Percentiles rank a stretch among this genome's conserved stretches.
phyloP scores from a whole-genome alignment of 2,329 filamentous ascomycete genomes.

The Aspergillus sojae region DNA sequence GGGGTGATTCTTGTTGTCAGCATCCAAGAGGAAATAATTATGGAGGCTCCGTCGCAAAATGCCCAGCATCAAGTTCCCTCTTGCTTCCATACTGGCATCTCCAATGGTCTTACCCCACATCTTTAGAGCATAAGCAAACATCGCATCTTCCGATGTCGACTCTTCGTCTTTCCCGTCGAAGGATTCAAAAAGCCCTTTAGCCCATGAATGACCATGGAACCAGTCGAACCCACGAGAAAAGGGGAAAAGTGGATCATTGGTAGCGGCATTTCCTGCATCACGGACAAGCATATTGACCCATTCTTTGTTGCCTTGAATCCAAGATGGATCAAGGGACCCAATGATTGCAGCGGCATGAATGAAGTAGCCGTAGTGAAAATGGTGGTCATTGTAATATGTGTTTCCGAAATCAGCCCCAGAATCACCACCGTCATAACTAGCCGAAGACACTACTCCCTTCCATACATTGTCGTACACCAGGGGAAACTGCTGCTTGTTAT shows the following conservation, averaged over 20 bases:
- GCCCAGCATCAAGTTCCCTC: slow-evolving; percentile 82
- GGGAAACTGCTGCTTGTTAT: slow-evolving; percentile 67
- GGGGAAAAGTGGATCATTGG: slow-evolving; percentile 74
- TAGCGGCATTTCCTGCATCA: slow-evolving; percentile 77
- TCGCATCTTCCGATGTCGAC: slow-evolving; percentile 85
- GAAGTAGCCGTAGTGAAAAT: slow-evolving; percentile 78
- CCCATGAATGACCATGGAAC: slow-evolving; percentile 95
- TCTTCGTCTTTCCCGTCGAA: slow-evolving; percentile 65
- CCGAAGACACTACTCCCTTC: slow-evolving; percentile 79
- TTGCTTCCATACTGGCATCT: slow-evolving; percentile 77
- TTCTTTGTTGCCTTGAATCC: slow-evolving; percentile 72
- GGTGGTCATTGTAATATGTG: slow-evolving; percentile 69
- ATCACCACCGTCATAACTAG: slow-evolving; percentile 70
- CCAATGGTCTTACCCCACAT: slow-evolving; percentile 85
- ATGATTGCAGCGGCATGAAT: slow-evolving; percentile 85
- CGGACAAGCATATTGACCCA: slow-evolving; percentile 85
- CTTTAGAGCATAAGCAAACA: slow-evolving; percentile 85
- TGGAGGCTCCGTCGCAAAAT: slow-evolving; percentile 73
- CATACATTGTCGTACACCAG: slow-evolving; percentile 63
- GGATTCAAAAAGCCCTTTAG: slow-evolving; percentile 61
- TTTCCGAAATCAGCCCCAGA: slow-evolving; percentile 84
- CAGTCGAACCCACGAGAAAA: slow-evolving; percentile 86
- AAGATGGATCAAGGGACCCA: slow-evolving; percentile 73
- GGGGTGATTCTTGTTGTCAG: slow-evolving; percentile 72
- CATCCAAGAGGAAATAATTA: slow-evolving; percentile 79